Conservation (phyloP, 805 yeast species). For the Yamadazyma akitaensis region DNA sequence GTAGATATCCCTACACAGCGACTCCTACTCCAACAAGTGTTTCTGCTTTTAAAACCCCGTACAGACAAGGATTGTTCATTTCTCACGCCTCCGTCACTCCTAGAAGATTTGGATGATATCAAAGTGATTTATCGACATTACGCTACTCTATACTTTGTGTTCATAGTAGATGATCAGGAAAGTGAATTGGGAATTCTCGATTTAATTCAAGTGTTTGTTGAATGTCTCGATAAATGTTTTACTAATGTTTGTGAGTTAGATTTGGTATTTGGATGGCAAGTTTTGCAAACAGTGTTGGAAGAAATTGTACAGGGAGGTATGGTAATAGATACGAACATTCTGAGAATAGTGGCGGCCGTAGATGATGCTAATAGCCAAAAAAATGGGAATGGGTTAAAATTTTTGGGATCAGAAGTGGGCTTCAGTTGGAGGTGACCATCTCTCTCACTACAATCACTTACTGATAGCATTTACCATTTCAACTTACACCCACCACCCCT, state of each 20-base stretch:
- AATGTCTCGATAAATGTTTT: constrained; percentile 88
- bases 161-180: constrained; percentile 94
- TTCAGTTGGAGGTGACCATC: constrained; percentile 18
- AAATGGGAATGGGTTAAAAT: constrained; percentile 17
- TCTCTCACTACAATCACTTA: too few species aligned
- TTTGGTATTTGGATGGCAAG: constrained; percentile 98
- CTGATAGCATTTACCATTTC: too few species aligned
- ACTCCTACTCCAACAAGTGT: constrained; percentile 74
- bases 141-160: constrained; percentile 94
- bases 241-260: constrained; percentile 94
- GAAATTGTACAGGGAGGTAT: constrained; percentile 97
- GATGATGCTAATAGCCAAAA: constrained; percentile 65
- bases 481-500: constrained; percentile 8
- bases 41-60: constrained; percentile 69
- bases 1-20: constrained; percentile 83
- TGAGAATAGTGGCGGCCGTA: constrained; percentile 76
- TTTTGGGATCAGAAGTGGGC: constrained; percentile 20
- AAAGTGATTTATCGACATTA: constrained; percentile 91
- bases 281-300: constrained; percentile 81
- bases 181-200: constrained; percentile 91
- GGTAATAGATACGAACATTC: constrained; percentile 91
- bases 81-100: constrained; percentile 80
- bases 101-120: constrained; percentile 67
- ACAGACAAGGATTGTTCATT: constrained; percentile 81
- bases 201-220: constrained; percentile 94